Evolutionary conservation across 108 stramenopile species (phyloP), one percentile per base, ranked within the genome.

Genomic region (Epithemia pelagica): DNA sequence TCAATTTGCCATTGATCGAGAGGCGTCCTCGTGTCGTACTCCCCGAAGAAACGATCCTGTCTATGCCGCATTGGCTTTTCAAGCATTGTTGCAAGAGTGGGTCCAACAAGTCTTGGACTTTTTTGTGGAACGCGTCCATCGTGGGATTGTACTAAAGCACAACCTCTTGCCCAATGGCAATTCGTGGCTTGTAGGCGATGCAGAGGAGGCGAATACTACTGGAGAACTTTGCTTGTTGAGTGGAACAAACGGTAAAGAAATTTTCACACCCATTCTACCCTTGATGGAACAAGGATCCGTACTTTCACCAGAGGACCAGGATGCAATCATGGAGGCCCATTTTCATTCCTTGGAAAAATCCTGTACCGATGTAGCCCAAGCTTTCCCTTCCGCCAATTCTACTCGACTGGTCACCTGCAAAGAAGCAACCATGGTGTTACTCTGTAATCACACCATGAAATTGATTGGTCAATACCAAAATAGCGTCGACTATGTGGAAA

Each of bases 11-110:
- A 78, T 78, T 57, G 83, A 89, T 71, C 67, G 78, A 62, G 26
- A 28, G 37, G 68, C 69, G 24, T 55, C 51, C 10, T 62, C 70
- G 20, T 84, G 81, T 60, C 80, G 76, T 28, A 89, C 88, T 28
- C 88, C 88, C n/a, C 67, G 78, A 2, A 76, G 88, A 30, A 89
- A 89, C 59, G 68, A 80, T 23, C 72, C 81, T 52, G 66, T 73
- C 27, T 70, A 86, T 37, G 61, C 68, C n/a, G 87, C 87, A n/a
- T n/a, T 74, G 18, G 70, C 78, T 3, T 88, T 85, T 66, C 62
- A 66, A 15, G 21, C 62, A 10, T 21, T 52, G 2, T 24, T 80
- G 52, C 28, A 31, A 3, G 32, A 7, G n/a, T 85, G 87, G 87
- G 70, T 62, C n/a, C 30, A 59, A 19, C 53, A 1, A 18, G 64